phyloP scores from a whole-genome alignment of 2,329 filamentous ascomycete genomes.

The Diplodia corticola region DNA sequence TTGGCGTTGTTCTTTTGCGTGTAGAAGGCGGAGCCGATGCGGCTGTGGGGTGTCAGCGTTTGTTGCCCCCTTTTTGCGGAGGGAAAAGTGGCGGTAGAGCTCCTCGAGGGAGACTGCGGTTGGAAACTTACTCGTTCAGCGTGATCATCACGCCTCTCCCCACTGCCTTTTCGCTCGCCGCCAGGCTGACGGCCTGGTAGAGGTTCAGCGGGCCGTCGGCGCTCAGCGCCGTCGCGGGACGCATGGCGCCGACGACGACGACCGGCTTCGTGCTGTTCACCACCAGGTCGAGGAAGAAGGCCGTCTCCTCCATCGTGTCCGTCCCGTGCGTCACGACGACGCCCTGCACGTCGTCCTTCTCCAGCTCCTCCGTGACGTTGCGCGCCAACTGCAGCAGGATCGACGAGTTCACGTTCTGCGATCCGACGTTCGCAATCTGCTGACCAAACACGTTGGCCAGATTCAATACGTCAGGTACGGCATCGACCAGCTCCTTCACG shows the following conservation, averaged over 20 bases:
- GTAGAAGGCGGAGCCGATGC: constrained; percentile 60
- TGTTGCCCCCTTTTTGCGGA: neutral
- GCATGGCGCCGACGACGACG: constrained; percentile 63
- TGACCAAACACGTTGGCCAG: constrained; percentile 57
- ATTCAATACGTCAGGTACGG: constrained; percentile 56
- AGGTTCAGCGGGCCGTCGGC: constrained; percentile 66
- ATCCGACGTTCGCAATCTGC: constrained; percentile 41
- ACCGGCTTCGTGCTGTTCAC: constrained; percentile 60
- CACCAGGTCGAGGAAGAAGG: constrained; percentile 63
- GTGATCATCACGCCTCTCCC: constrained; percentile 61
- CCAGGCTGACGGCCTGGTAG: constrained; percentile 60
- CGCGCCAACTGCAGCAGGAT: constrained; percentile 52
- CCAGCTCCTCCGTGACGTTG: constrained; percentile 52
- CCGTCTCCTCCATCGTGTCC: constrained; percentile 64
- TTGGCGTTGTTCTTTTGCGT: constrained; percentile 65
- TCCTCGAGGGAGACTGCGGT: neutral
- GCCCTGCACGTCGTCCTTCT: constrained; percentile 44
- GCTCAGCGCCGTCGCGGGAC: constrained; percentile 61
- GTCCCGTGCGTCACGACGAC: constrained; percentile 66
- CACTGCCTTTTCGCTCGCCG: constrained; percentile 47
- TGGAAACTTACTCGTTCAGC: constrained; percentile 53
- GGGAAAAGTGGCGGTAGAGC: no score
- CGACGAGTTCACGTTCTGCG: constrained; percentile 47
- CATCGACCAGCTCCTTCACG: constrained; percentile 54
- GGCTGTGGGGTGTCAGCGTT: constrained; percentile 29